Percentiles rank a stretch among this genome's conserved stretches.
These are phyloP conservation scores for Zymoseptoria brevis DNA, from an alignment of 2,329 filamentous ascomycete genomes.

Conservation along the genomic window DNA sequence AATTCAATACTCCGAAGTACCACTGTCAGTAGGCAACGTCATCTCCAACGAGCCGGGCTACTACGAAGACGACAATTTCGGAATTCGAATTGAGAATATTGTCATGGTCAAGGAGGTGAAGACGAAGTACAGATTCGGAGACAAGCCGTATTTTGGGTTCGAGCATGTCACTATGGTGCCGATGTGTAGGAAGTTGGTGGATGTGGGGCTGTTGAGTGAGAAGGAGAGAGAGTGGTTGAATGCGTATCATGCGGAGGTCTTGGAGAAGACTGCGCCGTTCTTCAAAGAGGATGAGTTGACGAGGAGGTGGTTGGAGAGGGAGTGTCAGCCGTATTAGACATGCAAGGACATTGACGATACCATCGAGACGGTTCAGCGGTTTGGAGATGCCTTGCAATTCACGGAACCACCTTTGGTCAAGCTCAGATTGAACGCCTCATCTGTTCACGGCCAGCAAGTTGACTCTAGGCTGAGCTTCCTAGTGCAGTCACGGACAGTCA, in stretches of 20 bases:
- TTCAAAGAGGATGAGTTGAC: constrained; percentile 67
- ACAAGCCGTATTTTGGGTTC: constrained; percentile 89
- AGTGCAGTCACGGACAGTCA: no score
- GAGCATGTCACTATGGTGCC: constrained; percentile 97
- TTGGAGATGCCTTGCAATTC: neutral
- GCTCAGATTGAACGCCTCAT: no score
- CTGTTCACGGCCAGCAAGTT: no score
- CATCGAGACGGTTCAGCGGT: neutral
- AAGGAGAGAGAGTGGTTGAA: constrained; percentile 82
- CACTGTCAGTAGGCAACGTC: constrained; percentile 85
- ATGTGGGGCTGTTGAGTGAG: constrained; percentile 60
- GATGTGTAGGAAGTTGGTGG: constrained; percentile 82
- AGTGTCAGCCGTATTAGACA: constrained; percentile 66
- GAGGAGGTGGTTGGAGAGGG: constrained; percentile 72
- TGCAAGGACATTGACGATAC: no score
- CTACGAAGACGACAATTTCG: constrained; percentile 92
- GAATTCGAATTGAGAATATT: constrained; percentile 94
- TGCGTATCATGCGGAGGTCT: constrained; percentile 71
- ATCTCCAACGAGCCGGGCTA: constrained; percentile 92
- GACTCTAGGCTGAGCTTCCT: no score
- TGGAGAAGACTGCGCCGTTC: constrained; percentile 68
- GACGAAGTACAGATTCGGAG: constrained; percentile 80
- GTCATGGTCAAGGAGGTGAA: constrained; percentile 83
- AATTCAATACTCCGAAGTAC: constrained; percentile 83
- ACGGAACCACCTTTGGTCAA: neutral